phyloP scores from a whole-genome alignment of 306 rosid species.

The Cicer pinnatifidum region DNA sequence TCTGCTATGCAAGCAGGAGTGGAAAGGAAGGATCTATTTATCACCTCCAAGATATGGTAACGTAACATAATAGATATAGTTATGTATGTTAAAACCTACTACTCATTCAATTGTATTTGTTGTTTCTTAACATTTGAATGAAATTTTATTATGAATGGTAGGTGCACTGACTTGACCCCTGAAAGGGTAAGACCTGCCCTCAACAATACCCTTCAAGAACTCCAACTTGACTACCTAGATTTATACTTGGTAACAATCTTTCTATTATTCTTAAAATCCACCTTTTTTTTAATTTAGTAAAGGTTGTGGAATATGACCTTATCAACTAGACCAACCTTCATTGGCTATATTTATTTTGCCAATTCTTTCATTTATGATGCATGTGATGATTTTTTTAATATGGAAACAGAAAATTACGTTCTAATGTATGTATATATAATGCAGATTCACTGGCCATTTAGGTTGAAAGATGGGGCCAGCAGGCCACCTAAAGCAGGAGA shows the following conservation, averaged over 20 bases:
- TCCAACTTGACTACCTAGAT: constrained; percentile 68
- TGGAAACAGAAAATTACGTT: constrained; percentile 7
- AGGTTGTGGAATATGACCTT: no score
- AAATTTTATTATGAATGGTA: constrained; percentile 21
- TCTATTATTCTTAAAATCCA: not conserved
- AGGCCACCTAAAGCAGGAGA: constrained; percentile 58
- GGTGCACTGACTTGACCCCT: constrained; percentile 71
- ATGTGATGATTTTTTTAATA: constrained; percentile 6
- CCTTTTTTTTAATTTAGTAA: not conserved
- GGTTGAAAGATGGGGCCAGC: constrained; percentile 54
- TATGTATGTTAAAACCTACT: not conserved
- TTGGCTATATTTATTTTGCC: not conserved
- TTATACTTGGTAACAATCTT: constrained; percentile 58
- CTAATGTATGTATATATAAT: not conserved
- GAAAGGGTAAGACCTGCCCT: constrained; percentile 67
- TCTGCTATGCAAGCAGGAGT: constrained; percentile 66
- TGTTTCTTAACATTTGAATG: constrained; percentile 20
- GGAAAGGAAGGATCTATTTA: constrained; percentile 59
- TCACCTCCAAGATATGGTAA: constrained; percentile 67
- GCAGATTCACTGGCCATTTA: constrained; percentile 64
- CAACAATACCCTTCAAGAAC: constrained; percentile 61
- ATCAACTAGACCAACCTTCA: no score
- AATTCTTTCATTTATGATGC: not conserved
- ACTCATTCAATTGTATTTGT: constrained; percentile 22
- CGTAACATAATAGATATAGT: not conserved